Percentiles rank a stretch among this genome's conserved stretches.
Conservation (phyloP, 2,329 filamentous ascomycete genomes). For the Aspergillus unguis region DNA sequence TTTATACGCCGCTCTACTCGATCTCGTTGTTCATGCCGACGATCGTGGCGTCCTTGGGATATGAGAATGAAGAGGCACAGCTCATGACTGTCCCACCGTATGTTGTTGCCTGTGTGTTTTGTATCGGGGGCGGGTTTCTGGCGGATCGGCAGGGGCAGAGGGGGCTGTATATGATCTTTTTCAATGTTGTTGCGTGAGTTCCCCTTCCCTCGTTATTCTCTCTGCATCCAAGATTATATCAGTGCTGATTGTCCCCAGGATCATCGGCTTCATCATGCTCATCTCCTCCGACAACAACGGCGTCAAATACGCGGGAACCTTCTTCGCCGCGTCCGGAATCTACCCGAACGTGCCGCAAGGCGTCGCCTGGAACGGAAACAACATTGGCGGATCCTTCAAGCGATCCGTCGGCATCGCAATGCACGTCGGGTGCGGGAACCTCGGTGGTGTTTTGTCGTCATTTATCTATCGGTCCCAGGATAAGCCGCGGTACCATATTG, state of each 20-base stretch:
- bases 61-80: conserved; percentile 11
- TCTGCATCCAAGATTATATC: neutral
- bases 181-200: conserved; percentile 12
- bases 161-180: conserved; percentile 13
- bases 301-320: conserved; percentile 13
- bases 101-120: conserved; percentile 7
- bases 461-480: conserved; percentile 11
- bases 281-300: conserved; percentile 8
- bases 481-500: conserved; percentile 1
- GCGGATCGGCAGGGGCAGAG: conserved; percentile 8
- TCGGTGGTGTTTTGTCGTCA: conserved; percentile 9
- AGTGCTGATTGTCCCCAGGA: neutral
- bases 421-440: conserved; percentile 13
- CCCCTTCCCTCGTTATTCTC: neutral
- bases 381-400: conserved; percentile 12
- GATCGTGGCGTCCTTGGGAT: conserved; percentile 12
- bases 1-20: conserved; percentile 10
- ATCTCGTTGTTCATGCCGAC: conserved; percentile 15
- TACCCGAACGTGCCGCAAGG: conserved; percentile 13
- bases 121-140: conserved; percentile 9
- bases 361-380: conserved; percentile 15
- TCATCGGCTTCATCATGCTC: conserved; percentile 15
- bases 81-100: conserved; percentile 13
- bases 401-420: conserved; percentile 13
- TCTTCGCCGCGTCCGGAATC: conserved; percentile 14